phyloP scores from a whole-genome alignment of 306 rosid genomes.

The Prunus dulcis region DNA sequence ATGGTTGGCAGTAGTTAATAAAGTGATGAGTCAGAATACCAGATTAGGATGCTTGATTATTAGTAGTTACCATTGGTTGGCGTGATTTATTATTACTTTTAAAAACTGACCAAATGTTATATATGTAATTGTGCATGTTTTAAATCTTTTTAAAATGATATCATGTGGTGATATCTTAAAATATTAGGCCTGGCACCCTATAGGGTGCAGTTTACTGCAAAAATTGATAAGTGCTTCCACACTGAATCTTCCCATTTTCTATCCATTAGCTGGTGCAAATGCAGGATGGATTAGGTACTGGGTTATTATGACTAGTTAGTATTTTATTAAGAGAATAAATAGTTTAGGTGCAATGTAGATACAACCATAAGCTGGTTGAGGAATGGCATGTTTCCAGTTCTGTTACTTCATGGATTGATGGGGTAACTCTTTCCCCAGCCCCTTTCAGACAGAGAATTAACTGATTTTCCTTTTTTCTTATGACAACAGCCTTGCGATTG shows the following conservation, averaged over 20 bases:
- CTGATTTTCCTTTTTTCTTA: not conserved
- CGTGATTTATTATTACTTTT: not conserved
- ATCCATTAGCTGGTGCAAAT: not conserved
- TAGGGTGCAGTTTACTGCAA: not conserved
- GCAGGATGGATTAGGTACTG: not conserved
- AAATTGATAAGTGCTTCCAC: not conserved
- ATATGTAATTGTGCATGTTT: not conserved
- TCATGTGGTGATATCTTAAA: too few species aligned
- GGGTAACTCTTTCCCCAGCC: not conserved
- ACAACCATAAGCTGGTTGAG: not conserved
- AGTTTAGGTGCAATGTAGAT: not conserved
- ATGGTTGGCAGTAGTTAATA: not conserved
- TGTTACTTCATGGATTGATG: not conserved
- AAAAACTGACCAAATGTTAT: not conserved
- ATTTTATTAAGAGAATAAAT: too few species aligned
- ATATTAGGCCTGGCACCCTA: not conserved
- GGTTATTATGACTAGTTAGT: not conserved
- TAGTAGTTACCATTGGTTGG: not conserved
- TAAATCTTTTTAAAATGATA: not conserved
- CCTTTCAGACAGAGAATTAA: not conserved
- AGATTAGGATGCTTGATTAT: not conserved
- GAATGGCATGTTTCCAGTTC: not conserved
- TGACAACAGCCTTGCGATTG: constrained; percentile 82
- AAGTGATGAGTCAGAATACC: not conserved
- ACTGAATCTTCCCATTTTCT: not conserved